Base-by-base conservation (phyloP, 371 early-diverging fungal species). In the Nematocida displodere region DNA sequence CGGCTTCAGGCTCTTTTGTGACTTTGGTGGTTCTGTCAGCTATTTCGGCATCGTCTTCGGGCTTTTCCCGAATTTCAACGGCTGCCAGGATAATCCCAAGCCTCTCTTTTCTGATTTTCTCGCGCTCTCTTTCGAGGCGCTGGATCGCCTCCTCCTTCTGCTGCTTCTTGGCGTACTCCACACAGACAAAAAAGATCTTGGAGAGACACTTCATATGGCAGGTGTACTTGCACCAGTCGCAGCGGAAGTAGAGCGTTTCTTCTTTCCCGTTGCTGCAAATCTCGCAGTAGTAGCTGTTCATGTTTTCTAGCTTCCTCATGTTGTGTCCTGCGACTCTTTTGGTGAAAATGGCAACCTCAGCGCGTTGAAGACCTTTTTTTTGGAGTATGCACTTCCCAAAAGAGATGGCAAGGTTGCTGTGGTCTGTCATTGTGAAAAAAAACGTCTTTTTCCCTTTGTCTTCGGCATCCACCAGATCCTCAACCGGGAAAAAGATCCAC, bases 161-260 rank as follows among this genome's bases (percentile, higher is more conserved):
- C 50, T 87, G 88, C 1, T 85, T 78, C 53, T 33, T 29, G 7
- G 20, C 62, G 64, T 37, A 49, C 42, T 59, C 76, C 36, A 55
- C 37, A 83, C 97, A 97, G 77, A 90, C 89, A 13, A 90, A 88
- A 17, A 93, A 88, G 17, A 93, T 91, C 37, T 86, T 86, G 22
- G 83, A 78, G 53, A 88, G 87, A 77, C 97, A 97, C 76, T 88
- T 89, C 66, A 88, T 88, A 80, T 97, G 97, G 77, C 92, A 92
- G 52, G 90, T 88, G 80, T 90, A 89, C 61, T 88, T 88, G 85
- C 97, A 97, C 54, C 33, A 49, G 22, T 54, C 47, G 67, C 82
- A 82, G 42, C 56, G 52, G 42, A 68, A 79, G 34, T 44, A 33
- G 20, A 15, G 17, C 17, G 15, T 15, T n/a, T 44, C 26, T 0